Base-by-base conservation (phyloP, 257 asterid species). In the Solanum etuberosum region DNA sequence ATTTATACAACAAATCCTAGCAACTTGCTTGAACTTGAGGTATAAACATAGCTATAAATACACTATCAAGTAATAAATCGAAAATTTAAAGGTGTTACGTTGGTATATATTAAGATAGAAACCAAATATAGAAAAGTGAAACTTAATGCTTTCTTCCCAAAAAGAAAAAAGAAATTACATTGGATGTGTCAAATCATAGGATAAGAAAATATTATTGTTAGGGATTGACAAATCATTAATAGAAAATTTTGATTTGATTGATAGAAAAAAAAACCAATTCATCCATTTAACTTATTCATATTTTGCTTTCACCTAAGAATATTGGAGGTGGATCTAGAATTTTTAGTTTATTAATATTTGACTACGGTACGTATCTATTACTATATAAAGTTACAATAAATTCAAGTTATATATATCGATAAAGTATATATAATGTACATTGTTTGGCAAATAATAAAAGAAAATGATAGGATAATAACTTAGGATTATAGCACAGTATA, bases 301-400 rank as follows among this genome's bases (percentile, higher is more conserved):
- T 31, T 42, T 42, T 29, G 6, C 40, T 31, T 65, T 68, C 76
- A 68, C 76, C 23, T 15, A 29, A 14, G 12, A 31, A 25, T 65
- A 65, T 68, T 1, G 3, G 0, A 14, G 11, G 0, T 18, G 3
- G 2, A 67, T 1, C 11, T 29, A 68, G 4, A 4, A 27, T 1
- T 27, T 29, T 68, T 68, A 14, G 1, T 29, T 14, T 29, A 68
- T 68, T 14, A 14, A 15, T 13, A 18, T 6, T 54, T 54, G 23
- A 54, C 23, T 51, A 4, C 0, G n/a, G 6, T 54, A 54, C 18
- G 18, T 3, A 6, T 54, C n/a, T 18, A 54, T 18, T 54, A 54
- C 10, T 54, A 1, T 2, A 54, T 6, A 54, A 54, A 18, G n/a
- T 6, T 54, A 8, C n/a, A 6, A 54, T 54, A 51, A 51, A 48